Base-by-base conservation (phyloP, 331 rosid genomes). In the Pyracantha coccinea region DNA sequence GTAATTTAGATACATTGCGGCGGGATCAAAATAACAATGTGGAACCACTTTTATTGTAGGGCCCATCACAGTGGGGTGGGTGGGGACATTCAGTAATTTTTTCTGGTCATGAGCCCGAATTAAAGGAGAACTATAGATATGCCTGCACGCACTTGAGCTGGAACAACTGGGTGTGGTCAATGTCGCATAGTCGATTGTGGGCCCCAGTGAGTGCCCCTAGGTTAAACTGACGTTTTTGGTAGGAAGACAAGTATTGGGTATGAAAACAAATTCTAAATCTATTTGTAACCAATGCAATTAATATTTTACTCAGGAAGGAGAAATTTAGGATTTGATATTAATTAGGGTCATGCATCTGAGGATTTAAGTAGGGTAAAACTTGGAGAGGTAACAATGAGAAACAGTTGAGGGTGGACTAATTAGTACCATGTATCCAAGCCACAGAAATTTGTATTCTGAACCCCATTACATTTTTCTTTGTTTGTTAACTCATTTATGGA, bases 321-420 rank as follows among this genome's bases (percentile, higher is more conserved):
- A 28, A 59, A 75, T 41, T 61, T 72, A 45, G 79, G 71, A 71
- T 80, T 19, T 27, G 17, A 13, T 20, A 77, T 74, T 71, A 65
- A 78, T 24, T 14, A 55, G 19, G 72, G 65, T 71, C 29, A n/a
- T 69, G 55, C 58, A 64, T 50, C 27, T 23, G 52, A 21, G 61
- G 64, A 71, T 55, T 72, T 47, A 68, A 59, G 70, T 63, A 61
- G 66, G 72, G 28, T 41, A 78, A 75, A 16, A 50, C 52, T 47
- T 55, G 33, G 50, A 53, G 70, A 35, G 58, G 77, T 4, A 59
- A 24, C 53, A 54, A 59, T 24, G 72, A 32, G 79, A 72, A 35
- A 77, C 64, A 55, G 33, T 68, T 14, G 13, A 75, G 74, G 35
- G 25, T 31, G 38, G 44, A 25, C 62, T 31, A 20, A 32, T 47